Percentiles rank a stretch among this genome's conserved stretches.
phyloP scores from a whole-genome alignment of 2,329 filamentous ascomycete genomes.

The Spiromastix sp. region DNA sequence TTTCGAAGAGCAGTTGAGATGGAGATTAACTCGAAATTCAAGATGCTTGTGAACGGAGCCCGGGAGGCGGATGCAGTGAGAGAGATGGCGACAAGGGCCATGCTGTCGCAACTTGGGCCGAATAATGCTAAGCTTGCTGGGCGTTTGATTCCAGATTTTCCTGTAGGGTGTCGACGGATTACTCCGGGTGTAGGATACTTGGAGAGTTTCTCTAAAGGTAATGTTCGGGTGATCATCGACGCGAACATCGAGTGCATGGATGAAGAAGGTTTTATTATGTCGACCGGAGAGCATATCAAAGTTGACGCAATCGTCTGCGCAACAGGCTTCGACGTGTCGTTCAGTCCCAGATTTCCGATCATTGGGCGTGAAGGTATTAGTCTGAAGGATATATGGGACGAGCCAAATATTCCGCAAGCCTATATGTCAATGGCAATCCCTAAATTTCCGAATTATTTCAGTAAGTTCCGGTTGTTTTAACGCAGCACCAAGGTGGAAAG shows the following conservation, averaged over 20 bases:
- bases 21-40: slow-evolving; percentile 17
- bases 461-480: too few relatives aligned
- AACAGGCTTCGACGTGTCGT: slow-evolving; percentile 26
- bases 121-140: too few relatives aligned
- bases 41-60: slow-evolving; percentile 9
- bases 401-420: slow-evolving; percentile 23
- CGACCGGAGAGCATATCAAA: slow-evolving; percentile 11
- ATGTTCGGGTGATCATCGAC: slow-evolving; percentile 11
- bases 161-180: slow-evolving; percentile 26
- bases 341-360: slow-evolving; percentile 5
- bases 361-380: slow-evolving; percentile 14
- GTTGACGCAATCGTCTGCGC: slow-evolving; percentile 24
- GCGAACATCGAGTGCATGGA: slow-evolving; percentile 8
- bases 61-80: slow-evolving; percentile 11
- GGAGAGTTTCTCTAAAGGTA: slow-evolving; percentile 14
- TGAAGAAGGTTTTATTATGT: slow-evolving; percentile 12
- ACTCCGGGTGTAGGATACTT: slow-evolving; percentile 30
- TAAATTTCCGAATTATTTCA: slow-evolving; percentile 27
- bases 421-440: slow-evolving; percentile 27
- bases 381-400: slow-evolving; percentile 21
- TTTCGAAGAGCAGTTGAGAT: slow-evolving; percentile 24
- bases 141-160: slow-evolving; percentile 18
- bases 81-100: slow-evolving; percentile 4
- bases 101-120: slow-evolving; percentile 14
- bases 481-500: too few relatives aligned